Percentiles rank a stretch among this genome's conserved stretches.
Conservation (phyloP, 2,329 filamentous ascomycete species). For the Thermochaetoides dissita region DNA sequence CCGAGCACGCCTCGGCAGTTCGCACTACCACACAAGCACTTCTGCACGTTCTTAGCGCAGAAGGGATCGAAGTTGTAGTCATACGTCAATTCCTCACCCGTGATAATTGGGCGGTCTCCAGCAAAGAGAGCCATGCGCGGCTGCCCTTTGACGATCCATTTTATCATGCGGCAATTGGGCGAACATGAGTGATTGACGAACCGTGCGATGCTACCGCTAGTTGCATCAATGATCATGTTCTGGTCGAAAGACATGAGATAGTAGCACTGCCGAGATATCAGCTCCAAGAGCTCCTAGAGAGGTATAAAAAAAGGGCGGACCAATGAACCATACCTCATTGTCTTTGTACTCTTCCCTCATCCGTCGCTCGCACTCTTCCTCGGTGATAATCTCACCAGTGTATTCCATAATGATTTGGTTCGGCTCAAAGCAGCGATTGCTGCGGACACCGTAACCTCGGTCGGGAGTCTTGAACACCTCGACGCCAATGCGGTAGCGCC, state of each 20-base stretch:
- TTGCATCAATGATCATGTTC: conserved; percentile 97
- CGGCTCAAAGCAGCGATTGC: conserved; percentile 72
- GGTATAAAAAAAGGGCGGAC: not conserved
- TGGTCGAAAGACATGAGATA: conserved; percentile 98
- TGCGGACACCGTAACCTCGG: conserved; percentile 81
- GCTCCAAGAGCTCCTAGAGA: conserved; percentile 4
- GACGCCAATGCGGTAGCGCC: conserved; percentile 82
- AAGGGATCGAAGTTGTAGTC: conserved; percentile 68
- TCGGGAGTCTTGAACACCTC: conserved; percentile 86
- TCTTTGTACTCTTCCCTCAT: conserved; percentile 92
- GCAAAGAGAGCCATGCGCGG: conserved; percentile 95
- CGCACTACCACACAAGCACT: conserved; percentile 47
- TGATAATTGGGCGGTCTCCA: conserved; percentile 77
- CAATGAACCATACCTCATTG: conserved; percentile 54
- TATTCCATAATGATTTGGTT: conserved; percentile 98
- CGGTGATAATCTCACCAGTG: conserved; percentile 92
- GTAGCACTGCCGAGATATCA: conserved; percentile 52
- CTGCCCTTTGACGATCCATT: conserved; percentile 88
- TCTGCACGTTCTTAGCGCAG: conserved; percentile 54
- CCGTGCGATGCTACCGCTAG: conserved; percentile 84
- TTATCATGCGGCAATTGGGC: conserved; percentile 95
- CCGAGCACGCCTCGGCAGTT: conserved; percentile 53
- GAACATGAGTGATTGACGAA: conserved; percentile 98
- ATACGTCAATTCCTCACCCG: conserved; percentile 90
- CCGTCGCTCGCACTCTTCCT: conserved; percentile 79